Base-by-base conservation (phyloP, 2,329 filamentous ascomycete genomes). In the Magnaporthiopsis incrustans region DNA sequence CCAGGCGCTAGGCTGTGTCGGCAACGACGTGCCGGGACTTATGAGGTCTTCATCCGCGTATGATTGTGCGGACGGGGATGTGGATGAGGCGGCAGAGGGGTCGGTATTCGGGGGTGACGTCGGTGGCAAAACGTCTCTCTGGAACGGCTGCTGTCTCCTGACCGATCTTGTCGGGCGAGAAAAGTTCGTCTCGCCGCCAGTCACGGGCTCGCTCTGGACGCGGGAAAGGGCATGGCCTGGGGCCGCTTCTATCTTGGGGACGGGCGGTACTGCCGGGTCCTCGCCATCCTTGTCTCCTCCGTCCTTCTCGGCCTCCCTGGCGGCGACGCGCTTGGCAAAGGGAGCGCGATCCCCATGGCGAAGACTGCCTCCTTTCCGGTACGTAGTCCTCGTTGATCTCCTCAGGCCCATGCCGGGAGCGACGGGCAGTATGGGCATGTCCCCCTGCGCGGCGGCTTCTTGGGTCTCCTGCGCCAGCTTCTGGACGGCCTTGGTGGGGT, bases 301-400 rank as follows among this genome's bases (percentile, higher is more conserved):
- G 66, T 88, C 86, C 18, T 81, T 81, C 25, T 89, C 88, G n/a
- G 81, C 78, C 30, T 85, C 82, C 65, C 85, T 85, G 58, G 85
- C 83, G 5, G 81, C 81, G 59, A 86, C 81, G 56, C 94, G 85
- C 74, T 91, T 91, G 1, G 91, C 89, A 68, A 92, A 89, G 0
- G 89, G 86, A 4, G 86, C 80, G 63, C 90, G 85, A 66, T 95
- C 90, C 30, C 90, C 89, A 68, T 88, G 91, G 62, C 90, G 88
- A 67, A 97, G 75, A 77, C 93, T 97, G 44, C 93, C 93, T 65
- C 91, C 82, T 70, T 87, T 91, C 70, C 93, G 83, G 74, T 98
- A 98, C 32, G 91, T 94, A 6, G 95, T 99, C 64, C 91, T 85
- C 26, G 92, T 99, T 15, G 95, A 97, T 67, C 95, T 86, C 69